A percentile compares a stretch with the other conserved stretches of the same genome.
phyloP scores from a whole-genome alignment of 2,329 filamentous ascomycete species.

The Teratosphaeria viscida region DNA sequence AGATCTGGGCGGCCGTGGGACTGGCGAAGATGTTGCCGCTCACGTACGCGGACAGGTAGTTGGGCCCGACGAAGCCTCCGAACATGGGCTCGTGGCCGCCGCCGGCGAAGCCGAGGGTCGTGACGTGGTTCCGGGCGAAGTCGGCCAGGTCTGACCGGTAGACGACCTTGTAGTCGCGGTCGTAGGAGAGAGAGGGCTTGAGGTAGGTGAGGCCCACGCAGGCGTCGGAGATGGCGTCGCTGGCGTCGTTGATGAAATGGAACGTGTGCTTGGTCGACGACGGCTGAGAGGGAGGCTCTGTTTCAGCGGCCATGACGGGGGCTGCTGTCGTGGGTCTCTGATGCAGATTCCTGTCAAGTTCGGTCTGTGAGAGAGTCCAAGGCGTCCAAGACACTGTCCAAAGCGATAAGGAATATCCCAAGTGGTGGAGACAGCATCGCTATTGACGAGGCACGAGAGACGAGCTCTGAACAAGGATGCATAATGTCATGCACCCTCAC shows the following conservation, averaged over 20 bases:
- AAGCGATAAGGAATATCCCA: too few species aligned
- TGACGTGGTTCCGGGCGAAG: slow-evolving; percentile 24
- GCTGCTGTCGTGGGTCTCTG: too few species aligned
- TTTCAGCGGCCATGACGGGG: slow-evolving; percentile 15
- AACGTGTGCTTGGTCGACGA: slow-evolving; percentile 22
- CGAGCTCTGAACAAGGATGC: too few species aligned
- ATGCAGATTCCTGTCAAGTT: too few species aligned
- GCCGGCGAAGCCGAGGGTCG: slow-evolving; percentile 28
- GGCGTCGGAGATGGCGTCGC: slow-evolving; percentile 27
- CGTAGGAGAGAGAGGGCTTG: slow-evolving; percentile 24
- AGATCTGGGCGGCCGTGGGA: slow-evolving; percentile 53
- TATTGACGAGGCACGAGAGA: too few species aligned
- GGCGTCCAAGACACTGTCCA: too few species aligned
- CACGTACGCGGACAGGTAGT: slow-evolving; percentile 52
- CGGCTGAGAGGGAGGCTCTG: slow-evolving; percentile 1
- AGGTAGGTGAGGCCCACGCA: slow-evolving; percentile 25
- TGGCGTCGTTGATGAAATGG: slow-evolving; percentile 28
- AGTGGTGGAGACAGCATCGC: too few species aligned
- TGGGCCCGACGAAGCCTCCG: slow-evolving; percentile 52
- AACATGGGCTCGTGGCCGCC: slow-evolving; percentile 48
- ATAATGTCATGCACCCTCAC: too few species aligned
- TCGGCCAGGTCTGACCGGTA: slow-evolving; percentile 24
- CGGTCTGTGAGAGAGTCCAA: too few species aligned
- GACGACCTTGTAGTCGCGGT: slow-evolving; percentile 26
- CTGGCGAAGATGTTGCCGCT: slow-evolving; percentile 55